Evolutionary conservation across 306 rosid species (phyloP).

Genomic region (Lithocarpus polystachyus): DNA sequence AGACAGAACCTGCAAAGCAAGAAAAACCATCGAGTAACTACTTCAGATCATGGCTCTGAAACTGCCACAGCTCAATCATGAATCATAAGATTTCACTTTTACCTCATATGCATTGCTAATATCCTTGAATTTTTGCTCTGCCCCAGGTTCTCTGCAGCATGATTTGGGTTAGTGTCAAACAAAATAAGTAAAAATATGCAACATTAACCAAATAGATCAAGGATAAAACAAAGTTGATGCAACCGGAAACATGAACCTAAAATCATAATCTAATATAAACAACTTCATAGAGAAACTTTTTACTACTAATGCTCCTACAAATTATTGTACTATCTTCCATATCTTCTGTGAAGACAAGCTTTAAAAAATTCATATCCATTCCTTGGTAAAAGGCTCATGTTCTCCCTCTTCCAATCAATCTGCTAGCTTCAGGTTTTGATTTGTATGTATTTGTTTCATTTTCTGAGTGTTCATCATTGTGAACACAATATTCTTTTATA

Average conservation of each 20-base stretch:
- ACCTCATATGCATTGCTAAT: slow-evolving; percentile 98
- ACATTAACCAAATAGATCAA: neutral
- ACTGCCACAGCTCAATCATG: slow-evolving; percentile 17
- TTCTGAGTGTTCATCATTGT: no score
- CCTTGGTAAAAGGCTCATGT: neutral
- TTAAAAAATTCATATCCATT: neutral
- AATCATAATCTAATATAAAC: neutral
- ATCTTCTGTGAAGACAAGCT: neutral
- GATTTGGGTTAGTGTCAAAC: slow-evolving; percentile 12
- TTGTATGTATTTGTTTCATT: no score
- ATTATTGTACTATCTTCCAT: neutral
- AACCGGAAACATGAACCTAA: slow-evolving; percentile 9
- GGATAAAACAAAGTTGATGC: neutral
- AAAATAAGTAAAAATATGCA: slow-evolving; percentile 13
- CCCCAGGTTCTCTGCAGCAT: slow-evolving; percentile 75
- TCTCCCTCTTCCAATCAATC: no score
- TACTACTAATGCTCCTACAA: neutral
- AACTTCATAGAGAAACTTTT: neutral
- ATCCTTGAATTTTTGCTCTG: slow-evolving; percentile 88
- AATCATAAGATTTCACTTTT: slow-evolving; percentile 16
- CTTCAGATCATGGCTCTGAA: neutral
- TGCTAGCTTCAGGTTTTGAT: no score
- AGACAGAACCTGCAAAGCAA: slow-evolving; percentile 75
- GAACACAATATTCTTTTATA: no score
- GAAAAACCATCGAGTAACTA: slow-evolving; percentile 16